Evolutionary conservation across 2,329 filamentous ascomycete species (phyloP).

Genomic region (Raffaelea ambrosiae): DNA sequence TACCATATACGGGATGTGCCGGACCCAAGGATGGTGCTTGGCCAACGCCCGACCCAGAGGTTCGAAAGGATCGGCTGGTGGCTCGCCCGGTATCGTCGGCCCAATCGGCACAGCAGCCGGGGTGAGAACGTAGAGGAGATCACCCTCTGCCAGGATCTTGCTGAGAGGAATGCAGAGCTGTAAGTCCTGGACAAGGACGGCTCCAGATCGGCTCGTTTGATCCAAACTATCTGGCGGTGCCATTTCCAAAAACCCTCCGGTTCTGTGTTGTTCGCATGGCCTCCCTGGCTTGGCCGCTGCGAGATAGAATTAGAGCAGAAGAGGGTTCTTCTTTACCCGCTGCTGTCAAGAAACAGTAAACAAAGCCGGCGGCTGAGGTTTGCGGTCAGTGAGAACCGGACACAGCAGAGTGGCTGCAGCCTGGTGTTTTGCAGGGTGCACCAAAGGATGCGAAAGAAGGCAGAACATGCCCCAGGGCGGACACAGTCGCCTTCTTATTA

Average conservation of each 20-base stretch:
- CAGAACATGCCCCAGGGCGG: no score
- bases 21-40: slow-evolving; percentile 49
- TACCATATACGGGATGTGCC: slow-evolving; percentile 64
- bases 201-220: slow-evolving; percentile 13
- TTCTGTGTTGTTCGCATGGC: slow-evolving; percentile 8
- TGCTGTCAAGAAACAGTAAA: neutral
- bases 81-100: slow-evolving; percentile 28
- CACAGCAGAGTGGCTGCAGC: no score
- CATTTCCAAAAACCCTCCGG: slow-evolving; percentile 6
- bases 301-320: neutral
- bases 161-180: slow-evolving; percentile 39
- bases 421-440: no score
- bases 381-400: no score
- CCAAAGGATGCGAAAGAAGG: no score
- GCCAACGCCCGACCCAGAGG: slow-evolving; percentile 57
- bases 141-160: slow-evolving; percentile 35
- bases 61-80: slow-evolving; percentile 59
- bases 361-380: neutral
- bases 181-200: slow-evolving; percentile 29
- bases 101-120: slow-evolving; percentile 42
- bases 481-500: no score
- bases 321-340: no score
- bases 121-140: slow-evolving; percentile 54
- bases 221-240: slow-evolving; percentile 13
- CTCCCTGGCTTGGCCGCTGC: neutral